Base-by-base conservation (phyloP, 225 moss, liverwort and hornwort genomes). In the Marchantia polymorpha region DNA sequence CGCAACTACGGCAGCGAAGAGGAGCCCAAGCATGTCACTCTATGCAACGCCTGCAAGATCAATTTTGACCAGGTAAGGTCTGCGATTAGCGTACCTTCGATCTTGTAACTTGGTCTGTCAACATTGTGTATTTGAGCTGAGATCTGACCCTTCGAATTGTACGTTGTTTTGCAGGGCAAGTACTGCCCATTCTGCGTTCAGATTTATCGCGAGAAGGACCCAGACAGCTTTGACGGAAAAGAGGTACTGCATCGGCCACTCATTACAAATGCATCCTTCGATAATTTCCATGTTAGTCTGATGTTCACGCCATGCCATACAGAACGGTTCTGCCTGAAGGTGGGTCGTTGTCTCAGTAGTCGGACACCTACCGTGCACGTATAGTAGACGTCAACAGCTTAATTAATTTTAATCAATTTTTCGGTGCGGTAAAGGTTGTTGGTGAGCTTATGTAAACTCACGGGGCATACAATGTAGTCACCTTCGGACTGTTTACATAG, bases 31-130 rank as follows among this genome's bases (percentile, higher is more conserved):
- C 89, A 94, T 80, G 97, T 99, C 29, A 99, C 97, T 8, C 90
- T 99, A 60, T 99, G 97, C 65, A 99, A 99, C 83, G 97, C 97
- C 17, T 99, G 97, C 92, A 99, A 99, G 85, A 99, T 99, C 83
- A 99, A 95, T 85, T 99, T 93, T 89, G 93, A 99, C 76, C 97
- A 99, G 96, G 94, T 97, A 48, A n/a, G 49, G 49, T 11, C n/a
- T 55, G 71, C 7, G 68, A 69, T 31, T 14, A 61, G 16, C 22
- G 17, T n/a, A 10, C 10, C 10, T 69, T 17, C 8, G 47, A n/a
- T 51, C 22, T 51, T 61, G n/a, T 8, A 1, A n/a, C 12, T 16
- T 8, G 51, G 51, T 50, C 23, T 7, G 49, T 20, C 49, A n/a
- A 22, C 7, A 61, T 16, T 54, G 49, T 46, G 63, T 23, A 12